A percentile compares a stretch with the other conserved stretches of the same genome.
These are phyloP conservation scores for Elaeis guineensis DNA, from an alignment of 176 grass and related monocot species.

Conservation along the genomic window DNA sequence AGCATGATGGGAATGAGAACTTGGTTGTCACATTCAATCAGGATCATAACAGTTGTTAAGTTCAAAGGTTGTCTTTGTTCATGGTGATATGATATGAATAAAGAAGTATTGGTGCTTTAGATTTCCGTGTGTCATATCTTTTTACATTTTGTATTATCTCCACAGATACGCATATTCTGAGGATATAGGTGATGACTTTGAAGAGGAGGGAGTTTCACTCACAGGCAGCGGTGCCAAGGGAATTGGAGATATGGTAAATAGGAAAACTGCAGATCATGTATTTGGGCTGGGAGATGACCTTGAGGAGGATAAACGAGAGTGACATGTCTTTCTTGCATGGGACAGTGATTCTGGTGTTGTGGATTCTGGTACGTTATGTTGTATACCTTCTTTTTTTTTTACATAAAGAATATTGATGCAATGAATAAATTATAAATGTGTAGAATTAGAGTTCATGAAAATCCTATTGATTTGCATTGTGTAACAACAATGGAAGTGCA, in stretches of 20 bases:
- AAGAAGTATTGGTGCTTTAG: background rate
- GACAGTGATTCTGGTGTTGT: constrained; percentile 23
- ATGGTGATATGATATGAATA: constrained; percentile 3
- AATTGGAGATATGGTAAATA: constrained; percentile 81
- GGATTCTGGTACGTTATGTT: constrained; percentile 1
- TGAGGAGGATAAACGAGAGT: constrained; percentile 89
- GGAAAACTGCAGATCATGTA: constrained; percentile 37
- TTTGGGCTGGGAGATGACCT: constrained; percentile 39
- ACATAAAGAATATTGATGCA: no score
- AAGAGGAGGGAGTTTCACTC: constrained; percentile 86
- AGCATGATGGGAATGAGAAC: no score
- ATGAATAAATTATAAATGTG: no score
- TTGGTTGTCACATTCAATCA: no score
- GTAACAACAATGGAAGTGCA: no score
- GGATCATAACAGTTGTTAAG: background rate
- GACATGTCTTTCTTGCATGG: constrained; percentile 21
- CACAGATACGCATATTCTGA: constrained; percentile 90
- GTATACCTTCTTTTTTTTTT: no score
- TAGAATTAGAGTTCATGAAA: no score
- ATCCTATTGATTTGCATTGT: no score
- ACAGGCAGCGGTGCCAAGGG: constrained; percentile 61
- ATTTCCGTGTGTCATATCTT: background rate
- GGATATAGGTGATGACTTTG: constrained; percentile 72
- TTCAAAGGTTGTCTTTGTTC: constrained; percentile 13
- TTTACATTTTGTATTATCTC: background rate